Percentiles rank a stretch among this genome's conserved stretches.
phyloP scores from a whole-genome alignment of 2,329 filamentous ascomycete species.

The Dactylellina sp. region DNA sequence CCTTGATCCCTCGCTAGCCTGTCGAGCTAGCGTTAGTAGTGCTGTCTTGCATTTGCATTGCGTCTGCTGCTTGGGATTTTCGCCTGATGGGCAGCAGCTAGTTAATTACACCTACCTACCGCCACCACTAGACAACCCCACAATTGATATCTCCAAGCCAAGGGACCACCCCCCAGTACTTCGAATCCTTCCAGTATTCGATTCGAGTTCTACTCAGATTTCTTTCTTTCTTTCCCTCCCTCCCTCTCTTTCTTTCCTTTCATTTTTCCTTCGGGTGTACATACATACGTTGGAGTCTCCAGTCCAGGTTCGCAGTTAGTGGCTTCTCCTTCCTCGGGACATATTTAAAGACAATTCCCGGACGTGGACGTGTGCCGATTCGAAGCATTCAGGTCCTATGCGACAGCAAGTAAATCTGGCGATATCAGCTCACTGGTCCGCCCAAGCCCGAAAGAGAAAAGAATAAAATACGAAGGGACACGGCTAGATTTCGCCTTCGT shows the following conservation, averaged over 20 bases:
- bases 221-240: not conserved
- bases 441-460: conserved; percentile 6
- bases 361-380: too few relatives aligned
- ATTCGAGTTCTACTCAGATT: not conserved
- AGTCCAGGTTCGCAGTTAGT: conserved; percentile 4
- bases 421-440: conserved; percentile 21
- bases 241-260: not conserved
- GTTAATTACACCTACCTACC: not conserved
- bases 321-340: conserved; percentile 18
- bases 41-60: conserved; percentile 42
- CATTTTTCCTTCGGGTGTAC: conserved; percentile 23
- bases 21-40: conserved; percentile 35
- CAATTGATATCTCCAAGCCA: conserved; percentile 8
- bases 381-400: conserved; percentile 16
- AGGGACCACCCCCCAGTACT: conserved; percentile 37
- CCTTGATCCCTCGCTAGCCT: conserved; percentile 51
- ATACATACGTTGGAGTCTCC: too few relatives aligned
- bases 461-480: conserved; percentile 5
- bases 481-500: conserved; percentile 18
- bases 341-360: conserved; percentile 25
- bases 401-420: conserved; percentile 5
- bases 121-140: conserved; percentile 2
- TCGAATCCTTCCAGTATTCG: conserved; percentile 23
- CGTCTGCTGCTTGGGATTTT: conserved; percentile 23
- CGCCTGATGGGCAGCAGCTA: not conserved